Evolutionary conservation across 192 early-diverging fungal genomes (phyloP).

Genomic region (Entrophospora sp.): DNA sequence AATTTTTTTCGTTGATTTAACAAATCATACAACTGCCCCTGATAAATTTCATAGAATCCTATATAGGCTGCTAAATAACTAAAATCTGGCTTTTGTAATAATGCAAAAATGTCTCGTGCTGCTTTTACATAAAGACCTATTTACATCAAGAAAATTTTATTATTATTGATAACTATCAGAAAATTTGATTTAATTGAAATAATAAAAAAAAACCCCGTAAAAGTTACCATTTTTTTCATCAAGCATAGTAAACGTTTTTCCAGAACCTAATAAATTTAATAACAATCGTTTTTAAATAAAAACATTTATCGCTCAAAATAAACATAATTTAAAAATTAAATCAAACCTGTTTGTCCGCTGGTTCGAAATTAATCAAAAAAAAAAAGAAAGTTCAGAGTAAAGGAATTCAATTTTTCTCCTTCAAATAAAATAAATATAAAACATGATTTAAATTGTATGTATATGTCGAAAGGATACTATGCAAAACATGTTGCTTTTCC

Average conservation of each 20-base stretch:
- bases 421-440: background rate
- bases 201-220: background rate
- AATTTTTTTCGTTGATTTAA: constrained; percentile 83
- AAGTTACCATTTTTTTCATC: constrained; percentile 63
- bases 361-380: background rate
- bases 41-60: constrained; percentile 96
- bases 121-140: constrained; percentile 80
- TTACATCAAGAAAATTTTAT: background rate
- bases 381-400: background rate
- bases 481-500: constrained; percentile 99
- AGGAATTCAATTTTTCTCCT: background rate
- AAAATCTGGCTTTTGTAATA: constrained; percentile 61
- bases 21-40: constrained; percentile 90
- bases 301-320: background rate
- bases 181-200: background rate
- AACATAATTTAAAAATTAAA: background rate
- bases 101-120: constrained; percentile 81
- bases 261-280: constrained; percentile 48
- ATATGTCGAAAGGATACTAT: constrained; percentile 55
- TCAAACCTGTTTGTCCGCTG: constrained; percentile 69
- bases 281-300: background rate
- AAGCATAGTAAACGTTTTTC: constrained; percentile 97
- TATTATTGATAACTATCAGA: background rate
- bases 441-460: background rate
- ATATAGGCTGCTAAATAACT: constrained; percentile 72